A percentile compares a stretch with the other conserved stretches of the same genome.
Evolutionary conservation across 2,329 filamentous ascomycete species (phyloP).

Genomic region (Talaromyces sp.): DNA sequence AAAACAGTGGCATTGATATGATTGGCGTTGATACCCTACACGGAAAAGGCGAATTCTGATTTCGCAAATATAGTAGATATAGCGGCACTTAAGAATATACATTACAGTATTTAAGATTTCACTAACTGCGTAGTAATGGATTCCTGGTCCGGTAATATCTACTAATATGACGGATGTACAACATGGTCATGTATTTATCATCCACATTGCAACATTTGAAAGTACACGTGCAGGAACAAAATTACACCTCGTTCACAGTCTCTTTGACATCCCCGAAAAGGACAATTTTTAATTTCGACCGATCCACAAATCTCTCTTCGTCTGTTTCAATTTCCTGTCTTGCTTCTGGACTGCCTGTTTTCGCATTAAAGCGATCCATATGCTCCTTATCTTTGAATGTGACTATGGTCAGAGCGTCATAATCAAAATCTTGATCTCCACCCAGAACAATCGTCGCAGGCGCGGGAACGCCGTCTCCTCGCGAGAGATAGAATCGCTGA

Average conservation of each 20-base stretch:
- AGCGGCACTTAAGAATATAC: no score
- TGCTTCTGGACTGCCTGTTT: background rate
- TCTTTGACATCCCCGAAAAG: slow-evolving; percentile 41
- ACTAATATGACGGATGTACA: no score
- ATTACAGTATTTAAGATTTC: no score
- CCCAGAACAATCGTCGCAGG: background rate
- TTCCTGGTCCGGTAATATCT: no score
- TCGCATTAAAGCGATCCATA: background rate
- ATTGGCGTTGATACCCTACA: no score
- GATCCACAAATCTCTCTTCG: background rate
- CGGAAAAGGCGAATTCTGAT: no score
- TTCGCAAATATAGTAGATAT: no score
- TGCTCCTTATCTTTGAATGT: background rate
- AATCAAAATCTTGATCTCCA: background rate
- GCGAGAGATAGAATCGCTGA: background rate
- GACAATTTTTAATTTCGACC: slow-evolving; percentile 31
- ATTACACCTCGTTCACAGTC: background rate
- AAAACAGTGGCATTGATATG: no score
- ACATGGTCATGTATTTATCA: no score
- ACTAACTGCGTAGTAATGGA: no score
- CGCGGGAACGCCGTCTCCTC: background rate
- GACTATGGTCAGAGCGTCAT: background rate
- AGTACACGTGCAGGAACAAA: no score
- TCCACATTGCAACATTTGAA: no score
- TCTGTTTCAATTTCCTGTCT: background rate